Evolutionary conservation across 1,139 yeast species (phyloP).

Genomic region (Taphrina communis): DNA sequence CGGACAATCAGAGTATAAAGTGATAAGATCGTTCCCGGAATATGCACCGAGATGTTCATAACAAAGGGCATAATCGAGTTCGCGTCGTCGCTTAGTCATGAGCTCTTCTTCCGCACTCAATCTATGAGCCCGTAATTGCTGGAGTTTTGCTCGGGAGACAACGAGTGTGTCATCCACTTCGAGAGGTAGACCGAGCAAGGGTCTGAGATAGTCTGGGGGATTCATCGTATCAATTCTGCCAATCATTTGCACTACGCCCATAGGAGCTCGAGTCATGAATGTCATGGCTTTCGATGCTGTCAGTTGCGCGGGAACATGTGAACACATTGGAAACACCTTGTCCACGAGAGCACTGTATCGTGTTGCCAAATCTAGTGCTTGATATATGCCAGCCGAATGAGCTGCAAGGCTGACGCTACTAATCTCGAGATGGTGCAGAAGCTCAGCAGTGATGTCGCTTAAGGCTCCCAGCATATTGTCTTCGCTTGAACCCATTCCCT

Average conservation of each 20-base stretch:
- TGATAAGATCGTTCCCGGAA: neutral
- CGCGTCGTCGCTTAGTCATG: neutral
- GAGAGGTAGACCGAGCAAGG: neutral
- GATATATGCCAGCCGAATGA: conserved; percentile 10
- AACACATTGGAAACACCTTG: neutral
- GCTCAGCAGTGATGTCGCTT: conserved; percentile 6
- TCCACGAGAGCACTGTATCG: neutral
- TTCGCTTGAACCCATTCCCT: neutral
- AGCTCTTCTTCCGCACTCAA: neutral
- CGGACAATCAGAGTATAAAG: neutral
- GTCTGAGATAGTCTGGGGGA: neutral
- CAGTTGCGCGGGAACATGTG: conserved; percentile 10
- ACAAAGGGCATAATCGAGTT: conserved; percentile 11
- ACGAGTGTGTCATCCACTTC: neutral
- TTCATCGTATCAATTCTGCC: conserved; percentile 1
- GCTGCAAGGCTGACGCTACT: neutral
- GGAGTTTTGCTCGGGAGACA: neutral
- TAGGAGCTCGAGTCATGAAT: neutral
- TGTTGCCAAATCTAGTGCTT: conserved; percentile 7
- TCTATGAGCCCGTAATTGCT: neutral
- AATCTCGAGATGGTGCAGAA: neutral
- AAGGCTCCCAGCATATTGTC: neutral
- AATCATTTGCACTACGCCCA: neutral
- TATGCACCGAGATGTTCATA: neutral
- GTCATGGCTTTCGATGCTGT: conserved; percentile 4